A percentile compares a stretch with the other conserved stretches of the same genome.
phyloP scores from a whole-genome alignment of 2,329 filamentous ascomycete species.

The Teratosphaeria destructans region DNA sequence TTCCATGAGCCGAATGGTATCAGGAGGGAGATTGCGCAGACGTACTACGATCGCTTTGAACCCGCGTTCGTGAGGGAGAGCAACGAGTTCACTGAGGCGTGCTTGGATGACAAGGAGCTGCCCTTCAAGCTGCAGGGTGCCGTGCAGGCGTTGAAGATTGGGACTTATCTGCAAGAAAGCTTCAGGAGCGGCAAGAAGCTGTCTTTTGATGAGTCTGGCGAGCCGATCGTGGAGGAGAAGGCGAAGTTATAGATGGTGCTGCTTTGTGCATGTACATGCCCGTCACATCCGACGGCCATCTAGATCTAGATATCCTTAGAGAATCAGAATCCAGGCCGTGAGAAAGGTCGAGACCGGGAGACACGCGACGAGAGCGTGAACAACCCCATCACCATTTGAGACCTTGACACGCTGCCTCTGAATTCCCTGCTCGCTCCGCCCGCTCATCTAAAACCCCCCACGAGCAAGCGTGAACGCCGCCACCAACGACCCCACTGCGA shows the following conservation, averaged over 20 bases:
- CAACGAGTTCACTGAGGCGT: conserved; percentile 51
- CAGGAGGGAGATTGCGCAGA: conserved; percentile 47
- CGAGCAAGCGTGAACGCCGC: too few species aligned
- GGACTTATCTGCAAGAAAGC: conserved; percentile 38
- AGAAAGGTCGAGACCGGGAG: too few species aligned
- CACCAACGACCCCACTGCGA: neutral
- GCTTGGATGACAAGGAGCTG: conserved; percentile 45
- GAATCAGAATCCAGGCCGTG: too few species aligned
- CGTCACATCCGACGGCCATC: too few species aligned
- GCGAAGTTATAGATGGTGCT: conserved; percentile 4
- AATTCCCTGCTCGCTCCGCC: too few species aligned
- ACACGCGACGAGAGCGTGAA: too few species aligned
- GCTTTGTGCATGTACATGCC: neutral
- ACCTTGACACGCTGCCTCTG: too few species aligned
- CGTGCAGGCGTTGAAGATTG: conserved; percentile 51
- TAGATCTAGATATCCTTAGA: too few species aligned
- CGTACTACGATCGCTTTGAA: conserved; percentile 54
- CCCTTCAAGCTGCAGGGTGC: conserved; percentile 49
- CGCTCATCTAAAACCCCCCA: too few species aligned
- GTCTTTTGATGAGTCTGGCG: conserved; percentile 46
- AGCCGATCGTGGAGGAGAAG: conserved; percentile 27
- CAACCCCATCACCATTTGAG: too few species aligned
- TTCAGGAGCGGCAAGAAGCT: conserved; percentile 37
- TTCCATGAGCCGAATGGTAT: conserved; percentile 45
- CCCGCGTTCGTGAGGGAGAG: conserved; percentile 54